Base-by-base conservation (phyloP, 768 basidiomycete species). In the Russula sp. region DNA sequence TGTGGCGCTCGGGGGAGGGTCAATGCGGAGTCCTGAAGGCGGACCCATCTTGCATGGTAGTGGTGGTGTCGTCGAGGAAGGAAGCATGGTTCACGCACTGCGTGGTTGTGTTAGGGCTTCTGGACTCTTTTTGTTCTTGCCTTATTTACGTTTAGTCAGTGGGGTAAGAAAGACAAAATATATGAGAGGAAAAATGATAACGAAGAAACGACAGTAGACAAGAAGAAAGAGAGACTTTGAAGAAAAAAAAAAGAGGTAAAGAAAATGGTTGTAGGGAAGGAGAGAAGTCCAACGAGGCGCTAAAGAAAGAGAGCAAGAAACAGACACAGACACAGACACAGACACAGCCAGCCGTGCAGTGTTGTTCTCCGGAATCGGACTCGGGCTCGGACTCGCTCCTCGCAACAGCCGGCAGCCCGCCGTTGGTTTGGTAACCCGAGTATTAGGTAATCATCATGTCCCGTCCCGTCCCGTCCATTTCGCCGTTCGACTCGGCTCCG, bases 21-120 rank as follows among this genome's bases (percentile, higher is more conserved):
- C 73, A 71, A 86, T 83, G 75, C 79, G 82, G 69, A 85, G 81
- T 67, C 77, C 74, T 68, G 81, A 72, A 71, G 82, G 79, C 29
- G 82, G 78, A 59, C 79, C 79, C 72, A 76, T 79, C 71, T 73
- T 81, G 75, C 78, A 77, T 68, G 75, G 75, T 73, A 77, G 73
- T 64, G 70, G 60, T 43, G 65, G 64, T 70, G 71, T 54, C 69
- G 68, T 63, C 64, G 69, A 65, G 66, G 60, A 64, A 56, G 48
- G 52, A 52, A 49, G 58, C 60, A 68, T 72, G 71, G 64, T 49
- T 65, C 73, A 63, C 70, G 69, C 65, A 70, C 73, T 69, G 73
- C 66, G 69, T 74, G 65, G 42, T 54, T 63, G 29, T 38, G 25
- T 48, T 55, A 52, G 10, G 38, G 51, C 45, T 45, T 29, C 39